These are phyloP conservation scores for Fomes fomentarius DNA, from an alignment of 1,284 basidiomycete species.

Conservation along the genomic window DNA sequence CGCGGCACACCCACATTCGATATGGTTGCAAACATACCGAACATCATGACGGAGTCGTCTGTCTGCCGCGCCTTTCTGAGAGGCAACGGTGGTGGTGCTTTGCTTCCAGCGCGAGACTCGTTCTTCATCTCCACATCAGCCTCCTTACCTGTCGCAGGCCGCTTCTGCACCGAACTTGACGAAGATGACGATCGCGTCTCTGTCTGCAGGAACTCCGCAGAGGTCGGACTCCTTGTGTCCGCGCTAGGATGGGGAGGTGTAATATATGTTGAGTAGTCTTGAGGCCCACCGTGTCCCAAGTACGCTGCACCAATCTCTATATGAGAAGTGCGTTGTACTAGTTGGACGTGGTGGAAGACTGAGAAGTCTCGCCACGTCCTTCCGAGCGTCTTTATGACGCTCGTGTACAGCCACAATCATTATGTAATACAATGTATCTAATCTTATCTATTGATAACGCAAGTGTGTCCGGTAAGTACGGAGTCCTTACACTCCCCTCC, in stretches of 20 bases:
- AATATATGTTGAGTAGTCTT: conserved; percentile 30
- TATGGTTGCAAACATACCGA: conserved; percentile 53
- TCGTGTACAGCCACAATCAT: no score
- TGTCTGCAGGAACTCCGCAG: conserved; percentile 30
- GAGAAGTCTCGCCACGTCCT: no score
- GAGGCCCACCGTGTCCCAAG: conserved; percentile 67
- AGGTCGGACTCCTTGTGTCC: conserved; percentile 29
- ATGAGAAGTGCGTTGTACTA: no score
- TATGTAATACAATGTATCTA: no score
- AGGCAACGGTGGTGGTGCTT: conserved; percentile 64
- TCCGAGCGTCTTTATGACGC: no score
- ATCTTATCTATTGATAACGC: no score
- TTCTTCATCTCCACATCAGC: conserved; percentile 51
- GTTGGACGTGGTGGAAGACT: no score
- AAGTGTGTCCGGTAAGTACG: no score
- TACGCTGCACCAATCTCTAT: no score
- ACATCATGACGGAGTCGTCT: conserved; percentile 86
- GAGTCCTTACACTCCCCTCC: no score
- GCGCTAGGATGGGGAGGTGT: conserved; percentile 8
- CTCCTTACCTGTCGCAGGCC: conserved; percentile 22
- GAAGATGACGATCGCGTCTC: conserved; percentile 45
- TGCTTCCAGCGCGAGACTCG: conserved; percentile 29
- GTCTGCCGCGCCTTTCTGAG: conserved; percentile 58
- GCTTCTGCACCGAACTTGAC: conserved; percentile 38
- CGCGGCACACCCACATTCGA: background rate